Conservation (phyloP, 345 rosid genomes). For the Melaleuca alternifolia region DNA sequence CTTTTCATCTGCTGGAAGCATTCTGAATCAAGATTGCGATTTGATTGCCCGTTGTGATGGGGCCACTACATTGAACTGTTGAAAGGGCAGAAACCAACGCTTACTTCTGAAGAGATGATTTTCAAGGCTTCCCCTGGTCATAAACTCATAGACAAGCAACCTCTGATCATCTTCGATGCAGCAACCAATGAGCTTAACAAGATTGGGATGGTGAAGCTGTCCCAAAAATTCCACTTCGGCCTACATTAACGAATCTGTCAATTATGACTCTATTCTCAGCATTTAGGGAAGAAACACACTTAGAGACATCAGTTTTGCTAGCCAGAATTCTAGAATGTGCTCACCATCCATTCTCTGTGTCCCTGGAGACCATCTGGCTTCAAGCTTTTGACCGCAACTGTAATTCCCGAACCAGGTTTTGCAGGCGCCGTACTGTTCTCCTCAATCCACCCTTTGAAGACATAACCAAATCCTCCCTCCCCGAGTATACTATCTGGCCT, state of each 20-base stretch:
- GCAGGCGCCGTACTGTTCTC: constrained; percentile 77
- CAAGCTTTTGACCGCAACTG: constrained; percentile 80
- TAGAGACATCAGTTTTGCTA: background rate
- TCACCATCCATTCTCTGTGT: constrained; percentile 86
- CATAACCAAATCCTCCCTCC: constrained; percentile 81
- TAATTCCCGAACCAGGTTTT: constrained; percentile 73
- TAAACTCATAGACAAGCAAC: constrained; percentile 88
- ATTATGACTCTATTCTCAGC: constrained; percentile 3
- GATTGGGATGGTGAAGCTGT: constrained; percentile 86
- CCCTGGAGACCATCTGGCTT: constrained; percentile 91
- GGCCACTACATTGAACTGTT: background rate
- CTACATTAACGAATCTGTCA: constrained; percentile 29
- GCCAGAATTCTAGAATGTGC: constrained; percentile 12
- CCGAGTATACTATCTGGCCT: constrained; percentile 85
- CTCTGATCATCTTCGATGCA: constrained; percentile 92
- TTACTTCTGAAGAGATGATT: constrained; percentile 95
- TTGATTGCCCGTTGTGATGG: background rate
- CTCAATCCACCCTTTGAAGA: constrained; percentile 80
- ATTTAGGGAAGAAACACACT: constrained; percentile 3
- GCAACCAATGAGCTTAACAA: constrained; percentile 86
- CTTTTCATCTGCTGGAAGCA: background rate
- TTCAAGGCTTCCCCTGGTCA: constrained; percentile 98
- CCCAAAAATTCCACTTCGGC: constrained; percentile 94
- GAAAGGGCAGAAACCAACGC: constrained; percentile 3
- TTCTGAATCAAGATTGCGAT: background rate